Conservation (phyloP, 2,329 filamentous ascomycete genomes). For the Diaporthe batatas region DNA sequence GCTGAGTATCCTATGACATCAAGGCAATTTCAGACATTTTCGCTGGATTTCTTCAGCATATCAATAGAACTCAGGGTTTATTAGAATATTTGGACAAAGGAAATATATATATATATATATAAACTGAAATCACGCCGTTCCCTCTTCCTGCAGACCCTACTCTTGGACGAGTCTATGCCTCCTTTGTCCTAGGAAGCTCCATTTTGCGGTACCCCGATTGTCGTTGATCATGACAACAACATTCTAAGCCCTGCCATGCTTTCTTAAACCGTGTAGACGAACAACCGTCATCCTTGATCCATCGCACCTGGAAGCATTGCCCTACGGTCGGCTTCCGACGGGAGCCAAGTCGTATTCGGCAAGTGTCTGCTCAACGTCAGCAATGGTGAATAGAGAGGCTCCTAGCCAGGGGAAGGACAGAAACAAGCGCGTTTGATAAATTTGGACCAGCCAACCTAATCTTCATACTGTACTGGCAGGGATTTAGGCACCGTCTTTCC, state of each 20-base stretch:
- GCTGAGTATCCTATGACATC: background rate
- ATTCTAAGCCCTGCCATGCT: background rate
- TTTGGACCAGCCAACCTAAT: background rate
- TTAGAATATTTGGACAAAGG: background rate
- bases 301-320: background rate
- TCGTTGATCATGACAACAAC: background rate
- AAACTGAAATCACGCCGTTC: background rate
- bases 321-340: background rate
- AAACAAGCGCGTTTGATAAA: no score
- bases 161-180: background rate
- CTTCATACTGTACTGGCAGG: background rate
- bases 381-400: background rate
- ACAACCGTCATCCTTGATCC: background rate
- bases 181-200: background rate
- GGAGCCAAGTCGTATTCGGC: slow-evolving; percentile 24
- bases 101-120: background rate
- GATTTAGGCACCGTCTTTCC: slow-evolving; percentile 1
- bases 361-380: background rate
- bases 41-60: background rate
- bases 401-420: background rate
- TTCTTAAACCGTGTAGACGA: background rate
- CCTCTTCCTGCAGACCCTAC: background rate
- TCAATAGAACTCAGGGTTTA: background rate
- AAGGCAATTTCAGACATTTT: background rate
- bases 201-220: no score